Conservation (phyloP, 768 basidiomycete genomes). For the Chalciporus sphaerocephalus region DNA sequence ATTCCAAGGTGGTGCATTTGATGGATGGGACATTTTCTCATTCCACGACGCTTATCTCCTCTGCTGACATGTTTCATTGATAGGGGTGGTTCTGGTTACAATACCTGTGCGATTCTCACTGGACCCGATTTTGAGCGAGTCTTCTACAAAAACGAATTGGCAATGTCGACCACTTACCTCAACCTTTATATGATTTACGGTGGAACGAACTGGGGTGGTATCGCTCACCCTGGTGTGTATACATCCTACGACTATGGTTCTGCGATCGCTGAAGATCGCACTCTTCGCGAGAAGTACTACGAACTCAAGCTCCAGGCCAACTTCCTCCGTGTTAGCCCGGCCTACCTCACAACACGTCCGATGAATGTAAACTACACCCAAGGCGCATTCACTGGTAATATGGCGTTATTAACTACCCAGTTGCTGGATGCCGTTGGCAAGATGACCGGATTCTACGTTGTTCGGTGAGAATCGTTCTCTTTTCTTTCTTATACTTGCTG, state of each 20-base stretch:
- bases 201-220: conserved; percentile 60
- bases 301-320: conserved; percentile 50
- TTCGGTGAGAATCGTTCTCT: conserved; percentile 13
- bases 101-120: conserved; percentile 18
- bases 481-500: neutral
- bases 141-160: conserved; percentile 20
- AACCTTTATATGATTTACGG: conserved; percentile 59
- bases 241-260: conserved; percentile 60
- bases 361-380: conserved; percentile 38
- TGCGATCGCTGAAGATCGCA: conserved; percentile 49
- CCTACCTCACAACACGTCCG: conserved; percentile 45
- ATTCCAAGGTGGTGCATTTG: conserved; percentile 46
- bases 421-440: conserved; percentile 45
- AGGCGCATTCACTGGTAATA: conserved; percentile 46
- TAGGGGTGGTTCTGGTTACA: conserved; percentile 25
- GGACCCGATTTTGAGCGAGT: conserved; percentile 24
- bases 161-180: conserved; percentile 20
- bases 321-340: conserved; percentile 48
- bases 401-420: conserved; percentile 48
- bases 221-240: conserved; percentile 53
- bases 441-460: conserved; percentile 44
- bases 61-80: neutral
- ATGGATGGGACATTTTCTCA: conserved; percentile 46
- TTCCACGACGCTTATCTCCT: conserved; percentile 1
- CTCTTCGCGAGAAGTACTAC: conserved; percentile 50